Evolutionary conservation across 768 basidiomycete species (phyloP), one percentile per base, ranked within the genome.

Genomic region (Clitopilus hobsonii): DNA sequence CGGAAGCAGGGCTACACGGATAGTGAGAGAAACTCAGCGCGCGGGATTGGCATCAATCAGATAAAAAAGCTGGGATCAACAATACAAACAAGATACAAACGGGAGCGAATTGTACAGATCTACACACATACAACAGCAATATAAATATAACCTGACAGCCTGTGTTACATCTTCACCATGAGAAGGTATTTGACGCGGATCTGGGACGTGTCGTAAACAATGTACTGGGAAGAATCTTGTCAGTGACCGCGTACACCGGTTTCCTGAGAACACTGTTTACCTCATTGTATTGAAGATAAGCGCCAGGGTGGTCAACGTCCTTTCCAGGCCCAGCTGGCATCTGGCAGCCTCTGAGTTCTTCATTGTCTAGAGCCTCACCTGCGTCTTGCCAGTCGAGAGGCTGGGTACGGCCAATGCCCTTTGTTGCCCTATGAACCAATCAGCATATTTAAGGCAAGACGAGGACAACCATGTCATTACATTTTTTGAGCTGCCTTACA

Each of bases 361-460:
- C 69, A 59, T 83, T 71, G 27, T 69, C 74, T 8, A 83, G 65
- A 1, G 76, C 76, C 36, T 64, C 65, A 24, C 81, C 83, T 0
- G 82, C 83, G 63, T 85, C 84, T 61, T 84, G 77, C 84, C 84
- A 86, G 10, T 73, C 69, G 0, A 58, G 67, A 6, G 82, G 84
- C 59, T 82, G 82, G 10, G 69, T 76, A 29, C 66, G 67, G 13
- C 84, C 84, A 5, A 83, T 51, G 54, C 84, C 84, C 57, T 80
- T 79, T 18, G 83, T 85, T 10, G 77, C 71, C 47, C 82, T 83
- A 50, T 38, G 52, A 38, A 53, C n/a, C n/a, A n/a, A n/a, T n/a
- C n/a, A n/a, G n/a, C n/a, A n/a, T n/a, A n/a, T n/a, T n/a, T n/a
- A n/a, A n/a, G n/a, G n/a, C n/a, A n/a, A n/a, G n/a, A n/a, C n/a